These are phyloP conservation scores for Tricholoma flavovirens DNA, from an alignment of 768 basidiomycete genomes.

Conservation along the genomic window DNA sequence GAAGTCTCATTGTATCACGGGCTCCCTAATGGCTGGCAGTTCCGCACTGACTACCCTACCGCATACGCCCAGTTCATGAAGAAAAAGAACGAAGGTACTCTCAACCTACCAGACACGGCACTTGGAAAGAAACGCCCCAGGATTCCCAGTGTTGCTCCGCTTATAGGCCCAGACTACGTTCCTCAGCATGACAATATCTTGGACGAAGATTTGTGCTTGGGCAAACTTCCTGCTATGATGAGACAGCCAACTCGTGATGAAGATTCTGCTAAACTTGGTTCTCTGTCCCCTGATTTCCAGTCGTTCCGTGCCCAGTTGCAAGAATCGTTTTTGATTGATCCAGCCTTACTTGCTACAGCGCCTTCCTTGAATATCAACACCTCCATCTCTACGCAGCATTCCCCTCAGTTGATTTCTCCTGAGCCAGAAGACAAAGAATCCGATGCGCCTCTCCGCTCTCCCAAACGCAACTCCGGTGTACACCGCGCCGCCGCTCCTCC, in stretches of 20 bases:
- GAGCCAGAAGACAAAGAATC: neutral
- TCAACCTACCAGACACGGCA: slow-evolving; percentile 5
- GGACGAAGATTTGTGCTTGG: neutral
- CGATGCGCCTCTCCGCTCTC: slow-evolving; percentile 1
- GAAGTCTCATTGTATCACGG: slow-evolving; percentile 44
- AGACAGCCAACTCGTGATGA: slow-evolving; percentile 14
- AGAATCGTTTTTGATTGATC: slow-evolving; percentile 21
- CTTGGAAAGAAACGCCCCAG: slow-evolving; percentile 23
- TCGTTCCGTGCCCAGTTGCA: slow-evolving; percentile 8
- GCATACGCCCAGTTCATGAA: slow-evolving; percentile 32
- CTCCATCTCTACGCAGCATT: neutral
- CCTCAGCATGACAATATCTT: neutral
- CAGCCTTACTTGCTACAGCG: slow-evolving; percentile 17
- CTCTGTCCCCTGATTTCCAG: slow-evolving; percentile 5
- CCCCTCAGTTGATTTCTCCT: slow-evolving; percentile 4
- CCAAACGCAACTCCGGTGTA: slow-evolving; percentile 13
- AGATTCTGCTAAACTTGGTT: slow-evolving; percentile 5
- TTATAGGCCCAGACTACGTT: slow-evolving; percentile 18
- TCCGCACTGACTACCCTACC: slow-evolving; percentile 28
- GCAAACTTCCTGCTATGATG: slow-evolving; percentile 7
- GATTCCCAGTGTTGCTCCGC: slow-evolving; percentile 35
- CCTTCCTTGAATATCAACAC: neutral
- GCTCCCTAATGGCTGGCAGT: slow-evolving; percentile 45
- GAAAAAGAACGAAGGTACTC: slow-evolving; percentile 18
- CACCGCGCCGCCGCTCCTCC: slow-evolving; percentile 24